phyloP scores from a whole-genome alignment of 441 rosid genomes.

The Eruca vesicaria region DNA sequence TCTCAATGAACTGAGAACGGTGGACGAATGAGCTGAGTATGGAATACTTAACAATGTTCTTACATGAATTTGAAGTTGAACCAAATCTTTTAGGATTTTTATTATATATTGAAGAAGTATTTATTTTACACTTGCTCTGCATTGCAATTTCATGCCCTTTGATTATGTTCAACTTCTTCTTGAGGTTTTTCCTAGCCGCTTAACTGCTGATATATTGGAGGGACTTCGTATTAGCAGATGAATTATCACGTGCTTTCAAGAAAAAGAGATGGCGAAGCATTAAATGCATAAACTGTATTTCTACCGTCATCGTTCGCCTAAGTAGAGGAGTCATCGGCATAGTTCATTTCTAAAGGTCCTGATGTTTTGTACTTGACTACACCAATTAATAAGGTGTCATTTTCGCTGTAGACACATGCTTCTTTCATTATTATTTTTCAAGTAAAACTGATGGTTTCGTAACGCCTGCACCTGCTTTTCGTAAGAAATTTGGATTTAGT shows the following conservation, averaged over 20 bases:
- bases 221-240: conserved; percentile 85
- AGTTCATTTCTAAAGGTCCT: not conserved
- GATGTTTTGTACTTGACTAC: not conserved
- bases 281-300: not conserved
- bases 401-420: not conserved
- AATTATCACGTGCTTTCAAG: not conserved
- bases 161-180: conserved; percentile 77
- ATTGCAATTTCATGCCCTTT: conserved; percentile 19
- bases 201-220: conserved; percentile 86
- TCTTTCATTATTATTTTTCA: not conserved
- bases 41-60: too few species aligned
- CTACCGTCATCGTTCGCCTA: too few species aligned
- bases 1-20: too few species aligned
- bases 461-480: too few species aligned
- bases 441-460: not conserved
- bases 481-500: not conserved
- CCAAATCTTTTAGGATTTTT: too few species aligned
- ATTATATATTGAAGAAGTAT: too few species aligned
- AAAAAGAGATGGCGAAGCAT: not conserved
- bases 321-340: too few species aligned
- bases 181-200: conserved; percentile 80
- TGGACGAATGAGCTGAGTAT: too few species aligned
- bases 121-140: conserved; percentile 3
- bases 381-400: not conserved
- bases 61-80: too few species aligned